Conservation (phyloP, 2,329 filamentous ascomycete species). For the Microsporum audouinii region DNA sequence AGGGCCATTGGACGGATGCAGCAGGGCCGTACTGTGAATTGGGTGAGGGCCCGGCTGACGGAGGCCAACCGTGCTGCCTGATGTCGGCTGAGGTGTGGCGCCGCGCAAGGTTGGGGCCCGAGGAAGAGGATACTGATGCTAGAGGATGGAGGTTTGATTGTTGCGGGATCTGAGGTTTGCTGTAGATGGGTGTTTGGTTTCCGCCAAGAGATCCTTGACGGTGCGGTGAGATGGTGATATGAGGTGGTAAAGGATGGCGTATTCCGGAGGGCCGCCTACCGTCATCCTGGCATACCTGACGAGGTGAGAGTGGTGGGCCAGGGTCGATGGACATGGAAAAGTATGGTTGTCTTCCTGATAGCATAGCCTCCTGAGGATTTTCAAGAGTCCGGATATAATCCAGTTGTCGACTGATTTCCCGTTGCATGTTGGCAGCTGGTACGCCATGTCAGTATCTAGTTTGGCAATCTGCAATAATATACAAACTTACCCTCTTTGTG, state of each 20-base stretch:
- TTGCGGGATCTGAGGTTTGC: conserved; percentile 52
- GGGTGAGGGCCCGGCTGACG: conserved; percentile 24
- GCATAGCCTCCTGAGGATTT: conserved; percentile 53
- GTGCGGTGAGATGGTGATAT: conserved; percentile 64
- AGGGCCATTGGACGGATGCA: conserved; percentile 53
- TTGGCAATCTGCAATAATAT: neutral
- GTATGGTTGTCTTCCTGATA: conserved; percentile 54
- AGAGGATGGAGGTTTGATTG: conserved; percentile 46
- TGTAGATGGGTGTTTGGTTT: conserved; percentile 60
- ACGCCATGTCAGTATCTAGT: conserved; percentile 3
- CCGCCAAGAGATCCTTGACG: conserved; percentile 78
- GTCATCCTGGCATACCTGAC: conserved; percentile 78
- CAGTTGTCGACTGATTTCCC: conserved; percentile 51
- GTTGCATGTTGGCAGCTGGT: conserved; percentile 46
- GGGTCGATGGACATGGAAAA: conserved; percentile 55
- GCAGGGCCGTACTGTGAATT: conserved; percentile 57
- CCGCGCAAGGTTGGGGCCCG: conserved; percentile 58
- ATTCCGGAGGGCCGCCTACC: conserved; percentile 59
- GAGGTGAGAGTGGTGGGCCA: conserved; percentile 63
- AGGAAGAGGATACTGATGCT: conserved; percentile 45
- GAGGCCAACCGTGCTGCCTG: conserved; percentile 68
- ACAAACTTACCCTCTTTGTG: conserved; percentile 65
- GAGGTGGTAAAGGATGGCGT: conserved; percentile 68
- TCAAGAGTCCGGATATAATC: conserved; percentile 47
- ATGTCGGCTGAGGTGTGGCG: conserved; percentile 95